These are phyloP conservation scores for Serendipita sp. DNA, from an alignment of 768 basidiomycete species.

Conservation along the genomic window DNA sequence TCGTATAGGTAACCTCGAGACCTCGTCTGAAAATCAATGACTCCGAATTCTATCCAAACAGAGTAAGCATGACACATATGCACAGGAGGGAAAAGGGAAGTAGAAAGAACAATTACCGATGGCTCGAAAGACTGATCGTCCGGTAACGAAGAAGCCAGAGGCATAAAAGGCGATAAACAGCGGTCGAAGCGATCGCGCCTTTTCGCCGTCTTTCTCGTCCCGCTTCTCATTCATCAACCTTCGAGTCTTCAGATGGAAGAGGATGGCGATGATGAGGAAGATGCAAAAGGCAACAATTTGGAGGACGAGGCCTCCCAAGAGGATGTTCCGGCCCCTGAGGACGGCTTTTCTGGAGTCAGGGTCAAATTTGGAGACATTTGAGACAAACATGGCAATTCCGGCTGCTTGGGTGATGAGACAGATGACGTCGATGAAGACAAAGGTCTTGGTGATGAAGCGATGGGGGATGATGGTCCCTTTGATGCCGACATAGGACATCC, in stretches of 20 bases:
- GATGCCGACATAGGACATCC: conserved; percentile 9
- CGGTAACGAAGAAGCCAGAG: conserved; percentile 1
- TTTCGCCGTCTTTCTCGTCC: no score
- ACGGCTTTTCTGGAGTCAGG: background rate
- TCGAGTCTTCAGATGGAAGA: background rate
- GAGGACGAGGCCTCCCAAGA: conserved; percentile 8
- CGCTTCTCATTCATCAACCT: background rate
- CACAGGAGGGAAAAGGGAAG: background rate
- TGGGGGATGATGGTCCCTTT: conserved; percentile 6
- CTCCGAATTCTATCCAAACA: conserved; percentile 6
- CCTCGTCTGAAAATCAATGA: conserved; percentile 5
- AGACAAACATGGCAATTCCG: conserved; percentile 6
- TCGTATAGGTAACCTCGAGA: conserved; percentile 7
- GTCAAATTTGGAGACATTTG: background rate
- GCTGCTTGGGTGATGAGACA: conserved; percentile 9
- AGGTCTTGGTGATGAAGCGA: conserved; percentile 9
- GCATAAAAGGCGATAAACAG: conserved; percentile 10
- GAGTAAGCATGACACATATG: background rate
- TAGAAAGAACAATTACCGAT: conserved; percentile 3
- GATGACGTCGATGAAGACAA: conserved; percentile 10
- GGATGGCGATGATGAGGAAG: conserved; percentile 2
- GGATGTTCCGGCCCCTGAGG: background rate
- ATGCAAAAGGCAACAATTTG: conserved; percentile 8
- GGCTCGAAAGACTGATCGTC: conserved; percentile 8
- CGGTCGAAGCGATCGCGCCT: background rate